phyloP scores from a whole-genome alignment of 805 yeast genomes.

The Priceomyces melissophilus region DNA sequence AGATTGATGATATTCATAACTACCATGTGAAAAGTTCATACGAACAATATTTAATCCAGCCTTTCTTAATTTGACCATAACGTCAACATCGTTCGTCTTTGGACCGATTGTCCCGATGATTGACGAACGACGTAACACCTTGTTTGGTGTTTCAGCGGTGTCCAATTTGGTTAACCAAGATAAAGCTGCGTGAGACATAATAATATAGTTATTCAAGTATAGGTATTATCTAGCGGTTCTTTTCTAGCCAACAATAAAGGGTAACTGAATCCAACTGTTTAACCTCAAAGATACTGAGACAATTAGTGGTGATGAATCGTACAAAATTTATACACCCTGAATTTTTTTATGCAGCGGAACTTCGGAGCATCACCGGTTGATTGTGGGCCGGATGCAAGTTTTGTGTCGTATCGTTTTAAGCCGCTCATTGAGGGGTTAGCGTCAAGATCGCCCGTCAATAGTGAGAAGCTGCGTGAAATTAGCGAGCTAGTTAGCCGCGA shows the following conservation, averaged over 20 bases:
- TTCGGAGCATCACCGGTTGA: slow-evolving; percentile 17
- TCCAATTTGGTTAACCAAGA: slow-evolving; percentile 84
- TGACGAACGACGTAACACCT: slow-evolving; percentile 85
- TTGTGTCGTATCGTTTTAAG: slow-evolving; percentile 3
- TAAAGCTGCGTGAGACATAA: slow-evolving; percentile 47
- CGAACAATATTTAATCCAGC: slow-evolving; percentile 98
- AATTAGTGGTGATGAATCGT: neutral
- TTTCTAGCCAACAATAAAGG: too few species aligned
- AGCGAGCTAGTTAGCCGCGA: neutral
- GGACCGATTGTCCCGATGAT: slow-evolving; percentile 99
- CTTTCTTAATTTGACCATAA: slow-evolving; percentile 81
- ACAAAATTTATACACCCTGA: neutral
- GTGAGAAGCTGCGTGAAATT: neutral
- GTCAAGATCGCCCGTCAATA: neutral
- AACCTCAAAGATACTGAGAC: too few species aligned
- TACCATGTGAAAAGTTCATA: slow-evolving; percentile 99
- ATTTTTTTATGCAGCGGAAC: slow-evolving; percentile 1
- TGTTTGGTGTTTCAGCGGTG: slow-evolving; percentile 69
- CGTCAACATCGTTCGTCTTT: slow-evolving; percentile 87
- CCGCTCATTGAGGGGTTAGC: too few species aligned
- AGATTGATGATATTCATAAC: slow-evolving; percentile 95
- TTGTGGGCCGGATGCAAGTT: slow-evolving; percentile 23
- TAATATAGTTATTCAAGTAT: too few species aligned
- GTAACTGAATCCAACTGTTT: too few species aligned
- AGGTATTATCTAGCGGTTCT: too few species aligned